A percentile compares a stretch with the other conserved stretches of the same genome.
phyloP scores from a whole-genome alignment of 2,329 filamentous ascomycete genomes.

The Trichoderma sp. region DNA sequence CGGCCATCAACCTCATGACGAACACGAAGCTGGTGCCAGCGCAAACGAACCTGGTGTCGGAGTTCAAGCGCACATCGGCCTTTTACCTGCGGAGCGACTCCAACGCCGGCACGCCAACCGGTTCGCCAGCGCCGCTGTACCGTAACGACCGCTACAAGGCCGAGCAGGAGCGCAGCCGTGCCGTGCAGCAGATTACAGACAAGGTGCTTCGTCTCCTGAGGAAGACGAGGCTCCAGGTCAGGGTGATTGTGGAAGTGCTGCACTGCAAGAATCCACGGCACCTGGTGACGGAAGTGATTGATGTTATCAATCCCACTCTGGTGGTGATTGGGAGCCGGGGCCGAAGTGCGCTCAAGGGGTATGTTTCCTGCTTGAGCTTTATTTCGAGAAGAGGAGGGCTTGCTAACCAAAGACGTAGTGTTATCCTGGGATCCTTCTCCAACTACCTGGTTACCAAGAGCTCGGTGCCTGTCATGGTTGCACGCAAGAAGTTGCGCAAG shows the following conservation, averaged over 20 bases:
- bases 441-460: slow-evolving; percentile 98
- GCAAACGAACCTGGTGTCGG: slow-evolving; percentile 41
- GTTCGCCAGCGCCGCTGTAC: slow-evolving; percentile 53
- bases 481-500: slow-evolving; percentile 84
- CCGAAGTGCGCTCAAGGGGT: slow-evolving; percentile 91
- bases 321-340: slow-evolving; percentile 92
- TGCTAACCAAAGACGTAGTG: slow-evolving; percentile 57
- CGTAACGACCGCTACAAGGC: slow-evolving; percentile 58
- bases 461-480: slow-evolving; percentile 97
- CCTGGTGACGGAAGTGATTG: slow-evolving; percentile 95
- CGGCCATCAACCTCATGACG: slow-evolving; percentile 67
- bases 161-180: slow-evolving; percentile 78
- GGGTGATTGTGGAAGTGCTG: slow-evolving; percentile 92
- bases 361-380: slow-evolving; percentile 43
- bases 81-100: slow-evolving; percentile 39
- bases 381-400: slow-evolving; percentile 25
- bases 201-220: slow-evolving; percentile 81
- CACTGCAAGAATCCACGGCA: slow-evolving; percentile 98
- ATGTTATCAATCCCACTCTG: slow-evolving; percentile 85
- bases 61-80: slow-evolving; percentile 39
- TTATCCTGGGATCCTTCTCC: slow-evolving; percentile 92
- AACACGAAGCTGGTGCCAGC: slow-evolving; percentile 43
- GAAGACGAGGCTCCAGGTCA: slow-evolving; percentile 89
- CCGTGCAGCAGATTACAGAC: slow-evolving; percentile 81
- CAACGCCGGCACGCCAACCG: slow-evolving; percentile 40